Evolutionary conservation across 2,329 filamentous ascomycete species (phyloP), one percentile per base, ranked within the genome.

Genomic region (Remersonia thermophila): DNA sequence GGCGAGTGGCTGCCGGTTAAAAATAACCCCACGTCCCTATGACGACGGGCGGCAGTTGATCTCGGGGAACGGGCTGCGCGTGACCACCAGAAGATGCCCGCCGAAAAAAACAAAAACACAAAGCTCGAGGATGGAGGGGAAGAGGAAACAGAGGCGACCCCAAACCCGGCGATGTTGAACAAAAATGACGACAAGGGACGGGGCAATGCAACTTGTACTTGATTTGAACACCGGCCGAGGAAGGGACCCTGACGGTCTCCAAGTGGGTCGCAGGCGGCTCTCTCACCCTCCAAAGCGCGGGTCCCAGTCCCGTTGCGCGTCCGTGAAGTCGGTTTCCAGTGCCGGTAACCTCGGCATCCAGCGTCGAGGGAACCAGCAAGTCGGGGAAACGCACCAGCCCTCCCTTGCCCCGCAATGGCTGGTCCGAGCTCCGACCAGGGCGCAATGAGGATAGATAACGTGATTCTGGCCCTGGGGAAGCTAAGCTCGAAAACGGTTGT

Each of bases 271-370:
- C 20, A 23, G 20, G 20, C 20, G 20, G 20, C 20, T 23, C 20
- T 5, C 9, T 5, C 5, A 5, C 9, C 5, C 20, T 5, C 20
- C 20, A 23, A 33, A 18, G 14, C 30, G 40, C 39, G 37, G 37
- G 38, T 31, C 40, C 36, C 28, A 13, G 13, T 34, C 25, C 20
- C 11, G 31, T 28, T 30, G 31, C 23, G 30, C 30, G 42, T 40
- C 44, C 40, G 44, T 48, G 46, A 46, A 42, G 37, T 40, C 41
- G 39, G 41, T 48, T 40, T 36, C 46, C 44, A 43, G 46, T 23
- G 20, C 20, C 20, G 20, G 40, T 41, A 45, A 46, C 47, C 47
- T 49, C 47, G 47, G 47, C 40, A 23, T 40, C 36, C 37, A 31
- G 25, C 28, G 18, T 32, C 32, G 32, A 33, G 32, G 7, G 32